Evolutionary conservation across 352 stramenopile species (phyloP).

Genomic region (Globisporangium spiculum): DNA sequence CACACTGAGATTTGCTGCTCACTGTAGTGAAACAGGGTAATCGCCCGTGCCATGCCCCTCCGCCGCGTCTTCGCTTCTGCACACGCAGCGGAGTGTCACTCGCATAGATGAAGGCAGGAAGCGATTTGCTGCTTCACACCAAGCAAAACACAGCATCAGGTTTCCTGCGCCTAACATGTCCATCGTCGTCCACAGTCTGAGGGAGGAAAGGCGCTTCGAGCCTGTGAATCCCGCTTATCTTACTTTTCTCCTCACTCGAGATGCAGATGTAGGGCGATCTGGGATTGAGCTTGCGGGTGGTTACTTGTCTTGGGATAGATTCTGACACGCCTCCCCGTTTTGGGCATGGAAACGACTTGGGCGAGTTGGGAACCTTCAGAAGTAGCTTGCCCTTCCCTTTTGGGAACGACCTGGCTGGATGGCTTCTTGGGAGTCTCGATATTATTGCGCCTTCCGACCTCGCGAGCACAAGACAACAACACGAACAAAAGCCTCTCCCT

Average conservation of each 20-base stretch:
- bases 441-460: not conserved
- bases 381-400: too few species aligned
- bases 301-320: not conserved
- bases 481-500: not conserved
- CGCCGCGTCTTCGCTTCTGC: not conserved
- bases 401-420: too few species aligned
- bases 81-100: not conserved
- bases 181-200: too few species aligned
- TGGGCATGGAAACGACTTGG: not conserved
- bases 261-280: not conserved
- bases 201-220: not conserved
- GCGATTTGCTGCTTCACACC: not conserved
- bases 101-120: not conserved
- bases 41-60: not conserved
- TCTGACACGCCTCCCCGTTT: not conserved
- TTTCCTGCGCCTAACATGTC: not conserved
- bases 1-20: not conserved
- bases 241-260: not conserved
- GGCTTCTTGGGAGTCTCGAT: not conserved
- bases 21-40: not conserved
- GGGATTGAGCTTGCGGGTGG: not conserved
- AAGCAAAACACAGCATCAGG: not conserved
- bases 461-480: not conserved
- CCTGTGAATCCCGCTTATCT: not conserved
- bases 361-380: not conserved